Base-by-base conservation (phyloP, 2,329 filamentous ascomycete genomes). In the Alternaria dauci region DNA sequence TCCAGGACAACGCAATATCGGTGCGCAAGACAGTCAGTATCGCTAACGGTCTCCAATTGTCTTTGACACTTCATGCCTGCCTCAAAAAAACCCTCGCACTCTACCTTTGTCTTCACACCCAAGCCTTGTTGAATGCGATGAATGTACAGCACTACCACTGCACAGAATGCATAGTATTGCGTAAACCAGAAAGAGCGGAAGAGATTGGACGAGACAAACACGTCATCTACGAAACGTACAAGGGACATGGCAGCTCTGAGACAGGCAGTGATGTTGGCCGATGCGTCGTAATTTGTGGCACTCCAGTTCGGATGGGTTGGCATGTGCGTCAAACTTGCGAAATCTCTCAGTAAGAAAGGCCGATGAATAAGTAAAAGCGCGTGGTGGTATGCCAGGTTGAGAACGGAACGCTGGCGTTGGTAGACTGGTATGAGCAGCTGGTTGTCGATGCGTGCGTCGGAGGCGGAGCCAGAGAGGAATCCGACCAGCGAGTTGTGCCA, bases 351-450 rank as follows among this genome's bases (percentile, higher is more conserved):
- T 0, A 88, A 78, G 44, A 87, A 85, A 0, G 84, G 82, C 0
- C 86, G 81, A 47, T 85, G 86, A 7, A 84, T 81, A 18, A 88
- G 81, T 68, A 88, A 85, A 8, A 85, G 78, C 2, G 85, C 84
- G 54, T 88, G 86, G 5, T 81, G 82, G 62, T 87, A 83, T 0
- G 85, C 85, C 0, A 88, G 76, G 39, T 82, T 83, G 9, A 88
- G 72, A 1, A 86, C 85, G 0, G 79, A 83, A 2, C 85, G 82
- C 62, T 88, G 86, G 4, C 84, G 77, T 55, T 83, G 80, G 63
- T 84, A 85, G n/a, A 83, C 78, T 1, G 83, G 79, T 32, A 84
- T 81, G 8, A 83, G 70, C 55, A 80, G 78, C 5, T 78, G 80
- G 0, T 80, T 76, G 48, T 82, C 80, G 5, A 83, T 72, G 23